A percentile compares a stretch with the other conserved stretches of the same genome.
Evolutionary conservation across 768 basidiomycete genomes (phyloP).

Genomic region (Termitomyces sp.): DNA sequence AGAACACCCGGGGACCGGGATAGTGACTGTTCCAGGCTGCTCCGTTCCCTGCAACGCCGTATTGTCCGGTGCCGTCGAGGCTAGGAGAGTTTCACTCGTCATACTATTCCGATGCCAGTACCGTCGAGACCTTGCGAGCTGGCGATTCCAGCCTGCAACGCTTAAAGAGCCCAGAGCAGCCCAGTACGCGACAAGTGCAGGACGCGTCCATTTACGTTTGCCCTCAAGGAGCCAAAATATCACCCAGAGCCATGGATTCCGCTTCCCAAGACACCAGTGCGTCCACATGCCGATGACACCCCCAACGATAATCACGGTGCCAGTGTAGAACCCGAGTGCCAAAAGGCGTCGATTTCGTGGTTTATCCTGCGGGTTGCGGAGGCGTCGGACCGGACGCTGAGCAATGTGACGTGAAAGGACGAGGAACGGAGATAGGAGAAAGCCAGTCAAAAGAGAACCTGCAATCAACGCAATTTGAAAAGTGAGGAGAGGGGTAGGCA

Average conservation of each 20-base stretch:
- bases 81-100: conserved; percentile 29
- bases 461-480: conserved; percentile 92
- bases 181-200: conserved; percentile 83
- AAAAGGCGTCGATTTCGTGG: conserved; percentile 75
- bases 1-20: conserved; percentile 5
- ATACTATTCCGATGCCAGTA: conserved; percentile 47
- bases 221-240: conserved; percentile 77
- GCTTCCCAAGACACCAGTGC: conserved; percentile 73
- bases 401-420: conserved; percentile 90
- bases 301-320: conserved; percentile 70
- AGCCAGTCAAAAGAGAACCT: conserved; percentile 89
- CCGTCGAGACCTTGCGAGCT: conserved; percentile 72
- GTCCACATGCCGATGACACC: conserved; percentile 90
- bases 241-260: conserved; percentile 88
- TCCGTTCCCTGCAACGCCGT: conserved; percentile 2
- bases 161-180: conserved; percentile 71
- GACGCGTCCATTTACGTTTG: conserved; percentile 70
- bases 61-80: conserved; percentile 20
- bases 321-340: conserved; percentile 80
- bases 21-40: not conserved
- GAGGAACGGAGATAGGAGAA: conserved; percentile 90
- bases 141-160: conserved; percentile 93
- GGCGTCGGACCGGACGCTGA: conserved; percentile 74
- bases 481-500: conserved; percentile 87
- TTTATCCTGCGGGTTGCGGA: conserved; percentile 82